Percentiles rank a stretch among this genome's conserved stretches.
Conservation (phyloP, 1,284 basidiomycete species). For the Gymnopus androsaceus region DNA sequence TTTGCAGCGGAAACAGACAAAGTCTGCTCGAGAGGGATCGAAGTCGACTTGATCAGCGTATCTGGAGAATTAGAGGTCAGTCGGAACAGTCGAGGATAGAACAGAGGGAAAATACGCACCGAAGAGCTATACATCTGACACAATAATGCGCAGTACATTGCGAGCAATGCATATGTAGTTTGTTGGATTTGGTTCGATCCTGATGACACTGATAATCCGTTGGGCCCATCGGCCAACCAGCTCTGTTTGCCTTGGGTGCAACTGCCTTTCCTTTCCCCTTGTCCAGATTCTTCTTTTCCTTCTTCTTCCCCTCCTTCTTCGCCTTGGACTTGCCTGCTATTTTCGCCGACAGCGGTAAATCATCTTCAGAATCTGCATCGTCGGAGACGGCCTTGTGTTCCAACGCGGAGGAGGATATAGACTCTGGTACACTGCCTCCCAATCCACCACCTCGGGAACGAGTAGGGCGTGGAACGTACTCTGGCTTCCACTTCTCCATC, state of each 20-base stretch:
- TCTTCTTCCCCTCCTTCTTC: too few species aligned
- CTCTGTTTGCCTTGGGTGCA: not conserved
- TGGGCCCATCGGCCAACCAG: not conserved
- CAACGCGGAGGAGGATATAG: too few species aligned
- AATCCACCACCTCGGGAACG: too few species aligned
- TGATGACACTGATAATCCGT: constrained; percentile 6
- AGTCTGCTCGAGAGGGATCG: not conserved
- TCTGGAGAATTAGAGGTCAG: not conserved
- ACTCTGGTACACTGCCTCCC: too few species aligned
- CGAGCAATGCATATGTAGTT: constrained; percentile 1
- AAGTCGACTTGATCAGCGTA: not conserved
- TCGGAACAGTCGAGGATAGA: not conserved
- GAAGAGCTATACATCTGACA: constrained; percentile 4
- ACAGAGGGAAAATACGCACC: not conserved
- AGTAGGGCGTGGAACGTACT: too few species aligned
- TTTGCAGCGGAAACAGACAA: not conserved
- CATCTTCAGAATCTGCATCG: not conserved
- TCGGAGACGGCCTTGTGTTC: too few species aligned
- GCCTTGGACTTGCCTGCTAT: too few species aligned
- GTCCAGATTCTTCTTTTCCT: not conserved
- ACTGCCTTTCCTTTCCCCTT: too few species aligned
- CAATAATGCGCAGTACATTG: constrained; percentile 6
- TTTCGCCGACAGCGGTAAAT: not conserved
- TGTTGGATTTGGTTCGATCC: not conserved
- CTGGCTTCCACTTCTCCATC: too few species aligned